Base-by-base conservation (phyloP, 768 basidiomycete species). In the Termitomyces sp. region DNA sequence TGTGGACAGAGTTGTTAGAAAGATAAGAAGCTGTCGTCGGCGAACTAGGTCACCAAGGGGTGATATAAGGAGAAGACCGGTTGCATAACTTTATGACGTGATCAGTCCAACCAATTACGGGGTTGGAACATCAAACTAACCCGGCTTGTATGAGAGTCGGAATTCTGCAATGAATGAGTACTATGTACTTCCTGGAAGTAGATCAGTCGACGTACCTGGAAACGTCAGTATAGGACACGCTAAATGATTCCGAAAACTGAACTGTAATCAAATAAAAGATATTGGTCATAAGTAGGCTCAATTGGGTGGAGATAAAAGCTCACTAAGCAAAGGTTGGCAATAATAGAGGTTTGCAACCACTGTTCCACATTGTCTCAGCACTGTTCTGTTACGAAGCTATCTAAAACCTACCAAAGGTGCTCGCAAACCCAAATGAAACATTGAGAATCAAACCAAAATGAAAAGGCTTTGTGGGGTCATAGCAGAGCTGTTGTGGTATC, bases 31-130 rank as follows among this genome's bases (percentile, higher is more conserved):
- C 44, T 83, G 85, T n/a, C 92, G 78, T 32, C 94, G 75, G n/a
- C 88, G 86, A 32, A 92, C 79, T 29, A 95, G 78, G 67, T 96
- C 92, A 7, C 94, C 92, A 0, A 92, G 75, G 0, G 94, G 93
- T 1, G 89, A 82, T 55, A 95, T 82, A 40, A 94, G 70, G 5
- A 94, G 68, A 10, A 93, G 77, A 0, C 91, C 91, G 9, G 73
- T 74, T 1, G 86, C 88, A 68, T 92, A 92, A 47, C 89, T 86
- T 60, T 16, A 25, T 19, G 21, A 42, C 5, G 35, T 45, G 10
- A 27, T 54, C 19, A 38, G 45, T 31, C 19, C 21, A 34, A 10
- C 21, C 3, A 14, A 51, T 47, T 27, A 47, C 50, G 9, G 53
- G 53, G 29, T 54, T 25, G 23, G 19, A 6, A 58, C 70, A 47